Evolutionary conservation across 345 rosid species (phyloP), one percentile per base, ranked within the genome.

Genomic region (Theobroma cacao): DNA sequence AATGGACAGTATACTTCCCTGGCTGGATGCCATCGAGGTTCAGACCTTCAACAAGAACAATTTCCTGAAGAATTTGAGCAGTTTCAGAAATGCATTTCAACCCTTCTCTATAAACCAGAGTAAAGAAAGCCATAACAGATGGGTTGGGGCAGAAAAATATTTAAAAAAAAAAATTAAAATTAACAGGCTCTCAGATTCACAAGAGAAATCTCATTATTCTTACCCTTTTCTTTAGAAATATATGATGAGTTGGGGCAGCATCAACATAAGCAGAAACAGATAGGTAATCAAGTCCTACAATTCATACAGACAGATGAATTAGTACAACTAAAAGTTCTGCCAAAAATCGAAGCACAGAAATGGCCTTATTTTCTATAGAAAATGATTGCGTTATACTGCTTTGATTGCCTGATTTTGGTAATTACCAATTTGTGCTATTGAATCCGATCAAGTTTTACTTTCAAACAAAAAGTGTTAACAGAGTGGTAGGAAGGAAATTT

Each of bases 211-310:
- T 45, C n/a, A 26, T 34, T 1, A 0, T 56, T 66, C 76, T 38
- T 80, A 83, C 86, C 81, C 79, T 67, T 13, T 26, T 75, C 38
- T 70, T 60, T 2, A 80, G 77, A 70, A 83, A 77, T 11, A 75
- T 65, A 22, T 43, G 75, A 82, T 82, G 84, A 34, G 69, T 41
- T 1, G 84, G 81, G 34, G 45, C 59, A 20, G 65, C 76, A 69
- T 82, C 64, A 50, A 11, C 66, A 45, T 61, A 80, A 24, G 86
- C 81, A 43, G 79, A 68, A 77, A 77, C 75, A 24, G 86, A 83
- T 59, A 83, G 74, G 80, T 87, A 87, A 76, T 87, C 90, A 43
- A 85, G 20, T 70, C 90, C 88, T 87, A 20, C 53, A 83, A 61
- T 61, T 28, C 45, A 75, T 31, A 33, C 0, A 33, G n/a, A 41